Percentiles rank a stretch among this genome's conserved stretches.
Evolutionary conservation across 1,139 yeast species (phyloP).

Genomic region (Yamadazyma buinensis): DNA sequence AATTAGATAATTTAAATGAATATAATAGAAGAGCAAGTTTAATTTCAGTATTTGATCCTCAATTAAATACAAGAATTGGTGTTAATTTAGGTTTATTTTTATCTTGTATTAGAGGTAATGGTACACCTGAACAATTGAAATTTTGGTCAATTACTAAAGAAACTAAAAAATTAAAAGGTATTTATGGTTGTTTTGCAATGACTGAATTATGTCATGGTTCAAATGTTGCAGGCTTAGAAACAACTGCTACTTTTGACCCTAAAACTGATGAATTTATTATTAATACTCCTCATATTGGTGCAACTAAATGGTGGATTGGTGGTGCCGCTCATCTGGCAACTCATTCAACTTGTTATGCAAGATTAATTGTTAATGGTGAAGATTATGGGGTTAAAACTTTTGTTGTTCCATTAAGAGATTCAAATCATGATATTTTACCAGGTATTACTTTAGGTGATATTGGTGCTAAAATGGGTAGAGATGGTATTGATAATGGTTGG

Average conservation of each 20-base stretch:
- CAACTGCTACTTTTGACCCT: slow-evolving; percentile 80
- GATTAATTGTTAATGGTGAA: slow-evolving; percentile 74
- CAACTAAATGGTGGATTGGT: slow-evolving; percentile 98
- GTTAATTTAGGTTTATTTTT: slow-evolving; percentile 51
- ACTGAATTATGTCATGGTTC: slow-evolving; percentile 95
- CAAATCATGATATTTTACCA: slow-evolving; percentile 64
- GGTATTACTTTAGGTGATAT: slow-evolving; percentile 87
- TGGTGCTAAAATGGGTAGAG: slow-evolving; percentile 92
- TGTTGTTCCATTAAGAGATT: slow-evolving; percentile 83
- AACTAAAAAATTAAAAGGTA: slow-evolving; percentile 57
- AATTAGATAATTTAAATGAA: slow-evolving; percentile 32
- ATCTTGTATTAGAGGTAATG: slow-evolving; percentile 47
- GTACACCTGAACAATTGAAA: slow-evolving; percentile 50
- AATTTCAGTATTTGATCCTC: slow-evolving; percentile 48
- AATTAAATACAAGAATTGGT: slow-evolving; percentile 46
- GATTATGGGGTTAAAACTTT: slow-evolving; percentile 91
- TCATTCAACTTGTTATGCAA: slow-evolving; percentile 76
- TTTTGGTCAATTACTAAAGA: slow-evolving; percentile 80
- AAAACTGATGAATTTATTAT: slow-evolving; percentile 64
- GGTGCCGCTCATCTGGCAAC: slow-evolving; percentile 96
- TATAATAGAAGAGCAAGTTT: slow-evolving; percentile 39
- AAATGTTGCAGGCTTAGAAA: slow-evolving; percentile 87
- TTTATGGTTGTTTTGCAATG: slow-evolving; percentile 93
- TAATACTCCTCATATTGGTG: slow-evolving; percentile 85
- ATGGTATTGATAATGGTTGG: slow-evolving; percentile 92